Evolutionary conservation across 345 rosid species (phyloP), one percentile per base, ranked within the genome.

Genomic region (Dipteronia dyeriana): DNA sequence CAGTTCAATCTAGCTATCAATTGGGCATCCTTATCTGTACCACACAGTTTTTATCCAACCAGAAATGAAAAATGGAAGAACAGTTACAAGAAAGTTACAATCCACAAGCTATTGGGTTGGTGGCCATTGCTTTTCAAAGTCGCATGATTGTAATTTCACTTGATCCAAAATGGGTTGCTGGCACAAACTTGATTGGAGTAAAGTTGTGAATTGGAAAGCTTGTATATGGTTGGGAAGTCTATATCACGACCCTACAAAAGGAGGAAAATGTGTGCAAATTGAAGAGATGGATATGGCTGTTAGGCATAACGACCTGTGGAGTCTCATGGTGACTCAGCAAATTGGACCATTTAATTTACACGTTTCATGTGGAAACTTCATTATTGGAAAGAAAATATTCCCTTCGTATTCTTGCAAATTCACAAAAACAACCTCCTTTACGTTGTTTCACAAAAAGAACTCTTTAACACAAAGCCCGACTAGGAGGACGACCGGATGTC

Each of bases 81-180:
- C 26, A 45, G 53, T 70, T 68, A 72, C 54, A 38, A 31, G 41
- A 77, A 19, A 56, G 13, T 70, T 47, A 65, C 79, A 26, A 56
- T 23, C 66, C 41, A 73, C 66, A 66, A 65, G n/a, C 26, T 43
- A 73, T 9, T 17, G 38, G 68, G 16, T 61, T 43, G 31, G 11
- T 64, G 25, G 23, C 17, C 4, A 41, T 16, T 6, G 13, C 60
- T 59, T 45, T 43, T 63, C 65, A 25, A 63, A 11, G 17, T 0
- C 60, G 7, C 26, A 25, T 74, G 45, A 74, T 74, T 19, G 69
- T 3, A 4, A 41, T 23, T 23, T 56, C 26, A 38, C 17, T 66
- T n/a, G 3, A 20, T 17, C 39, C 20, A 13, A 47, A 39, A 49
- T 51, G 70, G 73, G 13, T 57, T 14, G 31, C 20, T 56, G n/a